Percentiles rank a stretch among this genome's conserved stretches.
Conservation (phyloP, 371 early-diverging fungal genomes). For the Circinella minor region DNA sequence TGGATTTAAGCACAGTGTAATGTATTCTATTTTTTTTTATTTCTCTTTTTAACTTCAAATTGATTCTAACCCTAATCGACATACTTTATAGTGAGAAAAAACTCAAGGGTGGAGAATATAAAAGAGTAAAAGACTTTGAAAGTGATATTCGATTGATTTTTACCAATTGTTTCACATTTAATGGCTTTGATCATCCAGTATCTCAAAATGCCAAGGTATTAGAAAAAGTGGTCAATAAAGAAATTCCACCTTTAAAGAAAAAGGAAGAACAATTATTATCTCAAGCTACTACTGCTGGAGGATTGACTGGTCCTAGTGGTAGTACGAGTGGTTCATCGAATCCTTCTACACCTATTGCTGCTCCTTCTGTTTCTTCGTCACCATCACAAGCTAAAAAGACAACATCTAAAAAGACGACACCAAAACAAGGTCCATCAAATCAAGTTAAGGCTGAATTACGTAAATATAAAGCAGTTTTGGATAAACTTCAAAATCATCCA, state of each 20-base stretch:
- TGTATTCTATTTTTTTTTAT: neutral
- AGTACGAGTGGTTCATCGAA: neutral
- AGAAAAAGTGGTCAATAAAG: slow-evolving; percentile 57
- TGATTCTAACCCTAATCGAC: neutral
- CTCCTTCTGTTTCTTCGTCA: too few relatives aligned
- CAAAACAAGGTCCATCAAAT: neutral
- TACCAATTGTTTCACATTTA: slow-evolving; percentile 90
- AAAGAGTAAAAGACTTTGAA: slow-evolving; percentile 63
- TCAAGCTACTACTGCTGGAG: neutral
- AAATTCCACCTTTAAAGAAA: slow-evolving; percentile 31
- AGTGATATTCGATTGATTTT: slow-evolving; percentile 79
- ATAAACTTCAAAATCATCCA: slow-evolving; percentile 29
- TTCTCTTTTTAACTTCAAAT: too few relatives aligned
- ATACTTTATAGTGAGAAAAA: slow-evolving; percentile 66
- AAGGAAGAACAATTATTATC: slow-evolving; percentile 33
- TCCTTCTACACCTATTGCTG: too few relatives aligned
- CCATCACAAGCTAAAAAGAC: slow-evolving; percentile 7
- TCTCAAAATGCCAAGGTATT: slow-evolving; percentile 65
- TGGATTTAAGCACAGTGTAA: slow-evolving; percentile 71
- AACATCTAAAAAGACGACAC: neutral
- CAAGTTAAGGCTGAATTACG: slow-evolving; percentile 27
- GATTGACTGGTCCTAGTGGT: neutral
- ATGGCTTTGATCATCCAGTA: slow-evolving; percentile 74
- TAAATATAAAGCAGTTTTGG: slow-evolving; percentile 38
- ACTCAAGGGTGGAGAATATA: slow-evolving; percentile 59